Percentiles rank a stretch among this genome's conserved stretches.
These are phyloP conservation scores for Didymella pomorum DNA, from an alignment of 2,329 filamentous ascomycete genomes.

Conservation along the genomic window DNA sequence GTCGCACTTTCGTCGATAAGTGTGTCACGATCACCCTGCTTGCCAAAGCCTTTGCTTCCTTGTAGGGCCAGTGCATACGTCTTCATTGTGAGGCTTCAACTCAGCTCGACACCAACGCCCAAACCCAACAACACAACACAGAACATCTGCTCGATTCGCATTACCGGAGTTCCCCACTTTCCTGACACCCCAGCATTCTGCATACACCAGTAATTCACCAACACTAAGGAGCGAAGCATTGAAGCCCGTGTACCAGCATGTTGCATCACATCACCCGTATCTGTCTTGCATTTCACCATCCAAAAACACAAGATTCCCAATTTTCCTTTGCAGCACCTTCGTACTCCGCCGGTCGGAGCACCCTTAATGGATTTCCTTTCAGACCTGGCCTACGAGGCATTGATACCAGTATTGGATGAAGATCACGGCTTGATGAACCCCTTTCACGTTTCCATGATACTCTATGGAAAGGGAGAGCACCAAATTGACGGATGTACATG, in stretches of 20 bases:
- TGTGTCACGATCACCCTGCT: background rate
- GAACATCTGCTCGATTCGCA: constrained; percentile 1
- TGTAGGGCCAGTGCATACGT: background rate
- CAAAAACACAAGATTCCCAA: background rate
- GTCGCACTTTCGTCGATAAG: constrained; percentile 39
- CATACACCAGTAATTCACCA: constrained; percentile 11
- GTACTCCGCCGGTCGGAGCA: constrained; percentile 15
- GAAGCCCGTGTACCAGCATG: background rate
- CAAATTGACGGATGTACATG: constrained; percentile 18
- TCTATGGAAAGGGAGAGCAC: background rate
- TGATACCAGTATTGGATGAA: constrained; percentile 8
- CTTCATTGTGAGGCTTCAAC: background rate
- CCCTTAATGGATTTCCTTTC: background rate
- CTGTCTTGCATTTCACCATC: background rate
- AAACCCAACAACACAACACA: background rate
- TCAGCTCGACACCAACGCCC: background rate
- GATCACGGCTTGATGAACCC: constrained; percentile 18
- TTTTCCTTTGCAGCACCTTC: background rate
- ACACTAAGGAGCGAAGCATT: constrained; percentile 1
- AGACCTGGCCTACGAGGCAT: constrained; percentile 3
- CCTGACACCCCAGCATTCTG: constrained; percentile 1
- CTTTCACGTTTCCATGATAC: constrained; percentile 13
- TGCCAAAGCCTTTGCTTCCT: background rate
- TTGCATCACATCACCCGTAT: constrained; percentile 6
- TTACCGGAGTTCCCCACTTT: constrained; percentile 10